phyloP scores from a whole-genome alignment of 805 yeast species.

The Lipomyces lipofer region DNA sequence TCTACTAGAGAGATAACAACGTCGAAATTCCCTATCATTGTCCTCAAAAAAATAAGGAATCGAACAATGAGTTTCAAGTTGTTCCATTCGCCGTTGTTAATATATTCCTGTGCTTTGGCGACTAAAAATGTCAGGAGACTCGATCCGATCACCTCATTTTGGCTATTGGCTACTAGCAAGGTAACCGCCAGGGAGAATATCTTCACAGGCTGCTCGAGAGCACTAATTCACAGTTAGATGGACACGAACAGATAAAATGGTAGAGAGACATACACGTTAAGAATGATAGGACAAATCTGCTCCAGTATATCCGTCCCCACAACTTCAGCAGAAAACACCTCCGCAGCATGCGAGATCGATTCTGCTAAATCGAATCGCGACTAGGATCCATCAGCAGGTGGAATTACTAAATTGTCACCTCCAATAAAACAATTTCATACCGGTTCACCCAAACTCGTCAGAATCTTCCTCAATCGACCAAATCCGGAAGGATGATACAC shows the following conservation, averaged over 20 bases:
- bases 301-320: constrained; percentile 14
- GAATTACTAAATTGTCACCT: neutral
- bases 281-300: constrained; percentile 5
- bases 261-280: constrained; percentile 11
- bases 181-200: constrained; percentile 69
- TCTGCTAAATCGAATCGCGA: constrained; percentile 13
- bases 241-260: neutral
- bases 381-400: neutral
- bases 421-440: constrained; percentile 7
- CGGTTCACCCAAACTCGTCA: constrained; percentile 24
- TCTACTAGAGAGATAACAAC: constrained; percentile 49
- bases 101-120: constrained; percentile 56
- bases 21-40: constrained; percentile 54
- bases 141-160: constrained; percentile 65
- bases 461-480: constrained; percentile 19
- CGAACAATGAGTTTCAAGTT: constrained; percentile 69
- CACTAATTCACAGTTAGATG: neutral
- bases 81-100: constrained; percentile 57
- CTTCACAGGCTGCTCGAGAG: constrained; percentile 87
- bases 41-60: constrained; percentile 64
- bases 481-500: constrained; percentile 5
- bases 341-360: constrained; percentile 10
- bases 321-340: neutral
- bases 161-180: constrained; percentile 63
- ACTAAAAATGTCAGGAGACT: constrained; percentile 69